phyloP scores from a whole-genome alignment of 352 stramenopile genomes.

The Phytophthora litchii region DNA sequence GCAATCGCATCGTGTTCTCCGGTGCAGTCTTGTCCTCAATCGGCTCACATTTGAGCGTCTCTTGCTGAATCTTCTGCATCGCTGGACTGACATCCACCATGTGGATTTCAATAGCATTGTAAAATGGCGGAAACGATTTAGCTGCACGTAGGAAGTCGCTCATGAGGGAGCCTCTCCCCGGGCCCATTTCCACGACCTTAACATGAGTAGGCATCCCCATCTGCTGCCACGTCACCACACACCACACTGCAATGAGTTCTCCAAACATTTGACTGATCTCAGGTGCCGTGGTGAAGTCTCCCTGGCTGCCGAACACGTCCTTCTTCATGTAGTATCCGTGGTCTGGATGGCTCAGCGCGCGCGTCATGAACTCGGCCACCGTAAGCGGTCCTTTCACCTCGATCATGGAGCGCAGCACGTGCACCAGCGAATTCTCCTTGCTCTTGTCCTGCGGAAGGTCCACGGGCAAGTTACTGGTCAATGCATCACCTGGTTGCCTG shows the following conservation, averaged over 20 bases:
- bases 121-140: constrained; percentile 89
- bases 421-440: constrained; percentile 74
- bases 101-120: constrained; percentile 85
- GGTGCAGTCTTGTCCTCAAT: constrained; percentile 36
- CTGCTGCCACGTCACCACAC: constrained; percentile 91
- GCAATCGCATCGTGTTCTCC: constrained; percentile 56
- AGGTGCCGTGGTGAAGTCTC: constrained; percentile 94
- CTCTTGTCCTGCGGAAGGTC: constrained; percentile 47
- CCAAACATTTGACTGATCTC: constrained; percentile 96
- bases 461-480: constrained; percentile 29
- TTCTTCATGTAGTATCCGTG: constrained; percentile 97
- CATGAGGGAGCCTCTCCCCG: constrained; percentile 94
- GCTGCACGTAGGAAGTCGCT: constrained; percentile 92
- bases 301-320: constrained; percentile 90
- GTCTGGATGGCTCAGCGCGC: constrained; percentile 88
- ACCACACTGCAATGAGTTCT: constrained; percentile 93
- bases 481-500: constrained; percentile 50
- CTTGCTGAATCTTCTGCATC: constrained; percentile 91
- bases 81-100: constrained; percentile 92
- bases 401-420: constrained; percentile 91
- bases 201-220: constrained; percentile 77
- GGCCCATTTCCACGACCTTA: constrained; percentile 92
- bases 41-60: constrained; percentile 67
- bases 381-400: constrained; percentile 93
- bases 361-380: constrained; percentile 95